phyloP scores from a whole-genome alignment of 129 eudicot genomes.

The Escallonia herrerae region DNA sequence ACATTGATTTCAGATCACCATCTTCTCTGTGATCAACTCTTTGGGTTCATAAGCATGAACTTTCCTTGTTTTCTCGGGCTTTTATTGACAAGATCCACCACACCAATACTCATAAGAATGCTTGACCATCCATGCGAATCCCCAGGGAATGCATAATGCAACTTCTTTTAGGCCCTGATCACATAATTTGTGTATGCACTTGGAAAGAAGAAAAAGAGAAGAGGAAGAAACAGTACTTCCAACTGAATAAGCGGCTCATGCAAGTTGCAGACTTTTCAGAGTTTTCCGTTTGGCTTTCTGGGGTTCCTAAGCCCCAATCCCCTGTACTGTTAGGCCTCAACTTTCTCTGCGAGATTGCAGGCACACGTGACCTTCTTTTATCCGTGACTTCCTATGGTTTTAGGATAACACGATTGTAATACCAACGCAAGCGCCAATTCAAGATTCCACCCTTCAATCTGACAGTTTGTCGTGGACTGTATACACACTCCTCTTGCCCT shows the following conservation, averaged over 20 bases:
- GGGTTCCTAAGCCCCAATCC: neutral
- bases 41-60: no score
- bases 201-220: no score
- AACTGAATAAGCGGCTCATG: constrained; percentile 4
- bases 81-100: no score
- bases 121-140: neutral
- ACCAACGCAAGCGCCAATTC: neutral
- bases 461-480: neutral
- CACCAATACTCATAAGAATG: no score
- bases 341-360: neutral
- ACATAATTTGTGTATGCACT: neutral
- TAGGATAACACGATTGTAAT: neutral
- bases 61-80: no score
- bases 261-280: neutral
- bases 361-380: neutral
- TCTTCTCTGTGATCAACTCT: no score
- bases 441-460: neutral
- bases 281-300: neutral
- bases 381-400: neutral
- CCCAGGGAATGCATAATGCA: neutral
- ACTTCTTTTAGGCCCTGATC: neutral
- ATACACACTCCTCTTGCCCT: neutral
- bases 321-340: neutral
- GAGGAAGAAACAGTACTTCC: no score
- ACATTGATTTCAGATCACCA: no score